These are phyloP conservation scores for Sarocladiaceae sp. DNA, from an alignment of 2,329 filamentous ascomycete species.

Conservation along the genomic window DNA sequence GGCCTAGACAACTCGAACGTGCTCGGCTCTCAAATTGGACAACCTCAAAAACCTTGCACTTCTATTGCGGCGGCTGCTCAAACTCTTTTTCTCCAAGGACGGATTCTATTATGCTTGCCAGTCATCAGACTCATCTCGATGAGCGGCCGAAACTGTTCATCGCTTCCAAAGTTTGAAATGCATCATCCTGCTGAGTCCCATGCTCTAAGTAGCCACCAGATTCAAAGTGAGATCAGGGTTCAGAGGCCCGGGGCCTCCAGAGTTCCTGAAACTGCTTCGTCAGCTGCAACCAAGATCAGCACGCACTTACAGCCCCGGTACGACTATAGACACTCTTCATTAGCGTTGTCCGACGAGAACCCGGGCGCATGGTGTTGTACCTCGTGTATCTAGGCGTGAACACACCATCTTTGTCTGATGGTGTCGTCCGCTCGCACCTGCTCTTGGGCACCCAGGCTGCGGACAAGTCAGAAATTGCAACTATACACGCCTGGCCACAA, in stretches of 20 bases:
- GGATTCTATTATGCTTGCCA: too few species aligned
- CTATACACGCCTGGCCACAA: too few species aligned
- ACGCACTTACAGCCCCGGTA: background rate
- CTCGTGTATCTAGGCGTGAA: slow-evolving; percentile 1
- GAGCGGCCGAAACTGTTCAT: too few species aligned
- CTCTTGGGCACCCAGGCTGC: background rate
- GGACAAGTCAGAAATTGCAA: background rate
- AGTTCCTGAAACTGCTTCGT: too few species aligned
- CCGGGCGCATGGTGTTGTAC: background rate
- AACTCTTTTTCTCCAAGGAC: too few species aligned
- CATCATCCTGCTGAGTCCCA: too few species aligned
- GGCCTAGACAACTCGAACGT: too few species aligned
- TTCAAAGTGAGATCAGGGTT: background rate
- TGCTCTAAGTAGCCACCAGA: slow-evolving; percentile 8
- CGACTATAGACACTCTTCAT: background rate
- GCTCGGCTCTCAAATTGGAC: too few species aligned
- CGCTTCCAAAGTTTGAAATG: too few species aligned
- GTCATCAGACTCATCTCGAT: too few species aligned
- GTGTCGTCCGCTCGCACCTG: background rate
- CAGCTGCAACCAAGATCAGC: background rate
- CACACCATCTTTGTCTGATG: background rate
- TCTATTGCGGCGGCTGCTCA: too few species aligned
- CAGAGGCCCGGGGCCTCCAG: background rate
- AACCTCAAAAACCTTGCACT: too few species aligned
- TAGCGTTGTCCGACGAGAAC: slow-evolving; percentile 2